phyloP scores from a whole-genome alignment of 257 asterid species.

The Eustoma russellianum region DNA sequence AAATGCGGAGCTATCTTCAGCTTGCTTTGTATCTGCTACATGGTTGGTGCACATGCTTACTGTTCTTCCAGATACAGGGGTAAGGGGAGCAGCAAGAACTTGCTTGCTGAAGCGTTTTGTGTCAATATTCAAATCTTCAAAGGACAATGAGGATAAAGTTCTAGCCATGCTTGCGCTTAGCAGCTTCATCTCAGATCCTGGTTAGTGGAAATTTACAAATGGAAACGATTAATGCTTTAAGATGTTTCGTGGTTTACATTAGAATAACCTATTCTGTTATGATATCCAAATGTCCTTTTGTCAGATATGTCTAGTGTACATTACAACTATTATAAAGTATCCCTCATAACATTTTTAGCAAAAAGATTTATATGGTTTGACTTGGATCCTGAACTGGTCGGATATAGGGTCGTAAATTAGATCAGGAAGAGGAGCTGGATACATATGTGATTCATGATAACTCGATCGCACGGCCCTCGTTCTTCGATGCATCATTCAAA shows the following conservation, averaged over 20 bases:
- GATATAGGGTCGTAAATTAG: no score
- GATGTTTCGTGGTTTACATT: not conserved
- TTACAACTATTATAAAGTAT: not conserved
- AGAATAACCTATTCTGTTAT: not conserved
- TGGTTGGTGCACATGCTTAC: conserved; percentile 70
- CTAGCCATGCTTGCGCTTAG: conserved; percentile 72
- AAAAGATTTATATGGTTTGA: not conserved
- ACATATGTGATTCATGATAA: no score
- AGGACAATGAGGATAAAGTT: conserved; percentile 45
- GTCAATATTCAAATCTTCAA: conserved; percentile 41
- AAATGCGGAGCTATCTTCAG: conserved; percentile 40
- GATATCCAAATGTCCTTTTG: no score
- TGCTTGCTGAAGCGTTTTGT: conserved; percentile 57
- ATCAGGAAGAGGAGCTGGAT: no score
- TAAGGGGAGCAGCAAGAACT: conserved; percentile 66
- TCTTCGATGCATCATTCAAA: no score
- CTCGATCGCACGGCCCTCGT: no score
- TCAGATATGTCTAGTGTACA: no score
- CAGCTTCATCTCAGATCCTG: conserved; percentile 53
- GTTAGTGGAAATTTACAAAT: conserved; percentile 22
- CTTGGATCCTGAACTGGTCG: not conserved
- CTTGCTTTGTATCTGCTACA: conserved; percentile 60
- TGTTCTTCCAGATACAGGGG: conserved; percentile 66
- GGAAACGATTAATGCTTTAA: not conserved
- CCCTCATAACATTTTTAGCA: not conserved